Evolutionary conservation across 2,329 filamentous ascomycete genomes (phyloP).

Genomic region (Paracorniculantispora psalliotae): DNA sequence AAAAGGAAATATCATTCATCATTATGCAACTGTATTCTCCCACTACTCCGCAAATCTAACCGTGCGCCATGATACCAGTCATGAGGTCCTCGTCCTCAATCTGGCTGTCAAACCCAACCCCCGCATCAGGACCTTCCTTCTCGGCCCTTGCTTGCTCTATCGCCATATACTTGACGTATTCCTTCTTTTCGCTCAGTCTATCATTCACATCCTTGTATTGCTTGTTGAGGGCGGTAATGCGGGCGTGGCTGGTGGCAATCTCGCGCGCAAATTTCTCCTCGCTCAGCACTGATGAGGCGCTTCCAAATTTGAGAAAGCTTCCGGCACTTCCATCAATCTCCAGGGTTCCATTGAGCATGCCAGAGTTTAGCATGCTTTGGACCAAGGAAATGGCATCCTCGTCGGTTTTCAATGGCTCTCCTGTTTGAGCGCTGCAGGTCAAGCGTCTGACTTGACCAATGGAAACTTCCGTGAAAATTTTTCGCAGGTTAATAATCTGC

Average conservation of each 20-base stretch:
- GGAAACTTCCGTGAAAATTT: slow-evolving; percentile 61
- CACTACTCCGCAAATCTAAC: neutral
- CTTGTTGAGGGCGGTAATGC: slow-evolving; percentile 40
- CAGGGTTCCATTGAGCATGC: slow-evolving; percentile 50
- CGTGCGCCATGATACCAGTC: slow-evolving; percentile 36
- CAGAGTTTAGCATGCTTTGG: slow-evolving; percentile 49
- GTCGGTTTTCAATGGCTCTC: slow-evolving; percentile 35
- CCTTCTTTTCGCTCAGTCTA: slow-evolving; percentile 49
- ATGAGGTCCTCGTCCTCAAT: slow-evolving; percentile 60
- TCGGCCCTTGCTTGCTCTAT: slow-evolving; percentile 43
- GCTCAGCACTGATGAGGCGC: slow-evolving; percentile 37
- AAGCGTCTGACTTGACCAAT: slow-evolving; percentile 46
- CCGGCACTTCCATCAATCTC: slow-evolving; percentile 38
- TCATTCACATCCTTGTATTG: slow-evolving; percentile 50
- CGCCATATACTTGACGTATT: slow-evolving; percentile 47
- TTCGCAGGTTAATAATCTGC: slow-evolving; percentile 67
- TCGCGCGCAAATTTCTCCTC: slow-evolving; percentile 48
- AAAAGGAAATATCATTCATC: too few species aligned
- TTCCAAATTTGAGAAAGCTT: slow-evolving; percentile 48
- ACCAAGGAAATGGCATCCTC: slow-evolving; percentile 43
- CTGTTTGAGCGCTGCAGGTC: slow-evolving; percentile 53
- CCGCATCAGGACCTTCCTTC: slow-evolving; percentile 35
- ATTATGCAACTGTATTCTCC: neutral
- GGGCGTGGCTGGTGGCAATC: slow-evolving; percentile 36
- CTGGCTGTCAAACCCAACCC: slow-evolving; percentile 39